phyloP scores from a whole-genome alignment of 31 red algal genomes.

The Porphyra umbilicalis region DNA sequence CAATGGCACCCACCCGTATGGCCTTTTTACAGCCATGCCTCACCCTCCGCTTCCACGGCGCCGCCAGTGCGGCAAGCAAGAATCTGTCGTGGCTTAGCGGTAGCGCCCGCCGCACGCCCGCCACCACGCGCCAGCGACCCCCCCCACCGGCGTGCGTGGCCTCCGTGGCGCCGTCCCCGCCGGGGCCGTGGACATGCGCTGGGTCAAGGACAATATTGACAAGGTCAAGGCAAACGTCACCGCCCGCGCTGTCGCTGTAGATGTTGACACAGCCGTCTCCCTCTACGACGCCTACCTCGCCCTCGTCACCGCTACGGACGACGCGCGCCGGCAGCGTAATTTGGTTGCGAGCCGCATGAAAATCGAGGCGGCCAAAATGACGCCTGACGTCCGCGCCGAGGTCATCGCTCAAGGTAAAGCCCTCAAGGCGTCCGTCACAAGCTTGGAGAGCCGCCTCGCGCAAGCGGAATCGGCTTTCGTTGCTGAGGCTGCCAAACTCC shows the following conservation, averaged over 20 bases:
- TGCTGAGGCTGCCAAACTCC: slow-evolving; percentile 52
- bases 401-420: slow-evolving; percentile 68
- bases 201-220: slow-evolving; percentile 39
- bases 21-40: too few species aligned
- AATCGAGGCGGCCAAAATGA: slow-evolving; percentile 25
- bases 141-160: slow-evolving; percentile 38
- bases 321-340: slow-evolving; percentile 58
- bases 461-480: slow-evolving; percentile 34
- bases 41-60: too few species aligned
- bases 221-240: slow-evolving; percentile 54
- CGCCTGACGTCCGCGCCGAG: slow-evolving; percentile 29
- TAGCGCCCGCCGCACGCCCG: too few species aligned
- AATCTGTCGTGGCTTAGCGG: too few species aligned
- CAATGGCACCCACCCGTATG: too few species aligned
- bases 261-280: slow-evolving; percentile 46
- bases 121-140: too few species aligned
- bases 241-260: slow-evolving; percentile 47
- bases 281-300: slow-evolving; percentile 65
- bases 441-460: slow-evolving; percentile 39
- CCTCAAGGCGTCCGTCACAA: slow-evolving; percentile 40
- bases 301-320: slow-evolving; percentile 18
- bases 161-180: slow-evolving; percentile 24
- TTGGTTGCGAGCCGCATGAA: slow-evolving; percentile 76
- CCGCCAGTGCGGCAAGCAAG: too few species aligned
- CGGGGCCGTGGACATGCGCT: slow-evolving; percentile 50